Base-by-base conservation (phyloP, 495 filamentous ascomycete genomes). In the Aspergillus indologenus region DNA sequence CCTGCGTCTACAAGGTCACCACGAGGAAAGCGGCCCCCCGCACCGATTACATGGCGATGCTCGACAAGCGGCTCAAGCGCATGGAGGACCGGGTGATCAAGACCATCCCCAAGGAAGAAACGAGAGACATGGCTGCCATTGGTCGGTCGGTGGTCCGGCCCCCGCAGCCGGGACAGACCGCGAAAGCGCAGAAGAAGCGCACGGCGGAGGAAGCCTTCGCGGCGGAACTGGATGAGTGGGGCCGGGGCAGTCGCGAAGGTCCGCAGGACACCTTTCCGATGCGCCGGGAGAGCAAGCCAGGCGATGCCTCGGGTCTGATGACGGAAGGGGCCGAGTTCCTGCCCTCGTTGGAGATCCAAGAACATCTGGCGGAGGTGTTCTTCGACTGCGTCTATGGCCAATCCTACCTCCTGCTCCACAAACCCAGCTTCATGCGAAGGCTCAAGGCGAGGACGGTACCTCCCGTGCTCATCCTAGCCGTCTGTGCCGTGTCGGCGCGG, bases 71-170 rank as follows among this genome's bases (percentile, higher is more conserved):
- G 56, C 70, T 94, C 57, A 93, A 91, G 76, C 78, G 92, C 53
- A 98, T 98, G 94, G 94, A 98, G 72, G 94, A 98, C 65, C 86
- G 93, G 45, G 92, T 98, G 45, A 95, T 97, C 76, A 97, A 96
- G 71, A 87, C 92, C 54, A 87, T 98, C 18, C 94, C 94, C 6
- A 96, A 92, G 65, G 84, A 91, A 31, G 91, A 94, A 63, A 68
- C 78, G 29, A 75, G 76, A 49, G 78, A 82, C 58, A 81, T 86
- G 58, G 68, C 79, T 15, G 75, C 79, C 17, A 86, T 92, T 47
- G 87, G 84, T 11, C 79, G 91, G 58, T 89, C 90, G 21, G 77
- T 86, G 24, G 90, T 97, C 21, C 95, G 90, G 65, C 92, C 92
- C 18, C 80, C 89, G 4, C 78, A 86, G 23, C 87, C 89, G 2